Base-by-base conservation (phyloP, 2,329 filamentous ascomycete genomes). In the Fusarium bactridioides region DNA sequence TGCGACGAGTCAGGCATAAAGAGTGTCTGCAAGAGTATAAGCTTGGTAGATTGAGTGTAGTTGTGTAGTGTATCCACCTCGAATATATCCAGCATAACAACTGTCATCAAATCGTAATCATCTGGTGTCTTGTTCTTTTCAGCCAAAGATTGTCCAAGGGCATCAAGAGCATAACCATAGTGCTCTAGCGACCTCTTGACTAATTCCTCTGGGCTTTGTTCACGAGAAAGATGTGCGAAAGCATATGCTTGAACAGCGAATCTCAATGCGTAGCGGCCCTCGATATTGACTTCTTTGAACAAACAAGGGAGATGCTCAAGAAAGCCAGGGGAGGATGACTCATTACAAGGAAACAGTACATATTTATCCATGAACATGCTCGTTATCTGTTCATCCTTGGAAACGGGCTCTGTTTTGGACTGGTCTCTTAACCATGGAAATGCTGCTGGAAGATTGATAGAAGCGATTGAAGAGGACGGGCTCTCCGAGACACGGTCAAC, bases 41-140 rank as follows among this genome's bases (percentile, higher is more conserved):
- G 37, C 29, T 9, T 40, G 12, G 4, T 27, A 19, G 8, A 11
- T 21, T n/a, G 29, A 25, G 23, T 35, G 12, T 16, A 21, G 10
- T 7, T 29, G 13, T 27, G 7, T 4, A 31, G 6, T 37, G 25
- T 16, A 23, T 31, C 54, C 51, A 81, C 81, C 77, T 84, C 82
- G 43, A 84, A 84, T 4, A 83, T 77, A 53, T 83, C 82, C 18
- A 84, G 67, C 25, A 84, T 72, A 18, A 84, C 82, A 3, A 81
- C 77, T 6, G 82, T 79, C 82, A 84, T 83, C 21, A 84, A 72
- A 51, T 82, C 79, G 66, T 82, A 79, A 61, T 84, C 82, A 66
- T 82, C 81, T 8, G 81, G 81, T 3, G 70, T 65, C 66, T 82
- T 82, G 16, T 75, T 75, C n/a, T 74, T 67, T 31, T 73, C 67